Conservation (phyloP, 176 grass and related monocot species). For the Ananas comosus region DNA sequence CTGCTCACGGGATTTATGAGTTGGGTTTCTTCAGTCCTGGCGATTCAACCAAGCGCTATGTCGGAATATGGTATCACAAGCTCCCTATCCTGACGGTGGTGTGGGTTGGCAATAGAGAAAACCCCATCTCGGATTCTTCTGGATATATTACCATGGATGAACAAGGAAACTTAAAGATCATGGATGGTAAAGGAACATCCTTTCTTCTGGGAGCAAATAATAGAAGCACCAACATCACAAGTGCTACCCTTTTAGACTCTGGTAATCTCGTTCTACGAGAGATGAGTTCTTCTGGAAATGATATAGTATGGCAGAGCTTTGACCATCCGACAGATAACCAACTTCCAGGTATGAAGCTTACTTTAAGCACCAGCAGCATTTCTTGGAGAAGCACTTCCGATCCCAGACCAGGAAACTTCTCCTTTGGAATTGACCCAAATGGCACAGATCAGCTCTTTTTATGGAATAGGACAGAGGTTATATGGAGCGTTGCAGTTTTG, state of each 20-base stretch:
- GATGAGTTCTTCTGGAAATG: not conserved
- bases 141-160: not conserved
- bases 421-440: conserved; percentile 19
- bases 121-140: not conserved
- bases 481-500: conserved; percentile 12
- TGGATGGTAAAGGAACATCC: not conserved
- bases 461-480: conserved; percentile 5
- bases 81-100: not conserved
- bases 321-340: conserved; percentile 22
- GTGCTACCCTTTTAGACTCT: conserved; percentile 12
- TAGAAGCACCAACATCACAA: not conserved
- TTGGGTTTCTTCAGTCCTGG: not conserved
- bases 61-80: conserved; percentile 9
- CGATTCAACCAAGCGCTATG: not conserved
- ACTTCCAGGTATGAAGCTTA: conserved; percentile 21
- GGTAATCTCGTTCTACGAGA: conserved; percentile 20
- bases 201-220: not conserved
- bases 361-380: conserved; percentile 1
- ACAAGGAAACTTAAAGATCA: not conserved
- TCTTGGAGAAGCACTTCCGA: conserved; percentile 20
- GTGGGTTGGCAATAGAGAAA: conserved; percentile 5
- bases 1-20: not conserved
- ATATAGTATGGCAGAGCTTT: conserved; percentile 21
- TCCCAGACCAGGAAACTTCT: conserved; percentile 20
- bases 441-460: conserved; percentile 11